Conservation (phyloP, 768 basidiomycete species). For the Suillus cothurnatus region DNA sequence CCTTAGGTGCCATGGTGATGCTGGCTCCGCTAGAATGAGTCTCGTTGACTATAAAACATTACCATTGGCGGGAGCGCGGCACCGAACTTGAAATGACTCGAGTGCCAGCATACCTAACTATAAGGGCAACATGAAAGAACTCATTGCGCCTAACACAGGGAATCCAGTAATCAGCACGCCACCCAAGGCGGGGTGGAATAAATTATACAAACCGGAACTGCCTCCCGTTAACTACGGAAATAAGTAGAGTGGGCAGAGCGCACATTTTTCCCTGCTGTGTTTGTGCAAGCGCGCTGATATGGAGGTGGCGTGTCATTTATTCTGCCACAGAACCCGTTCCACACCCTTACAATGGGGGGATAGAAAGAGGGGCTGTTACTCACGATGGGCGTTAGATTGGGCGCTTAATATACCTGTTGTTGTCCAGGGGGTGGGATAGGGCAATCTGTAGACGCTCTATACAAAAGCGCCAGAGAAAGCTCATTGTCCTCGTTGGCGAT, state of each 20-base stretch:
- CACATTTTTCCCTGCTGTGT: conserved; percentile 54
- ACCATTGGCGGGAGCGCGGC: not conserved
- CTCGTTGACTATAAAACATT: conserved; percentile 47
- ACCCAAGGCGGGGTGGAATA: conserved; percentile 59
- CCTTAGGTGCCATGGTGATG: conserved; percentile 39
- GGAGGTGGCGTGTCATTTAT: conserved; percentile 52
- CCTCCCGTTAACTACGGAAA: conserved; percentile 6
- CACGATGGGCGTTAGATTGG: not conserved
- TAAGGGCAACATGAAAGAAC: conserved; percentile 53
- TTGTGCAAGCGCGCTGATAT: conserved; percentile 52
- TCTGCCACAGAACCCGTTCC: conserved; percentile 35
- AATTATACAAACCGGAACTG: conserved; percentile 45
- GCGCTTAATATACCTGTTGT: conserved; percentile 44
- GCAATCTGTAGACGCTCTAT: conserved; percentile 60
- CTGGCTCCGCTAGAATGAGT: conserved; percentile 47
- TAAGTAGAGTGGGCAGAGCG: conserved; percentile 18
- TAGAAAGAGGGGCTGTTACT: conserved; percentile 50
- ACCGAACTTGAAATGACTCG: conserved; percentile 5
- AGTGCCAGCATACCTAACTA: conserved; percentile 51
- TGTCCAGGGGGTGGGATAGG: conserved; percentile 54
- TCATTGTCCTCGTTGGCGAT: conserved; percentile 42
- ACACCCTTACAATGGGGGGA: conserved; percentile 53
- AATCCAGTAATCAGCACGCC: conserved; percentile 51
- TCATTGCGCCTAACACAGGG: conserved; percentile 48
- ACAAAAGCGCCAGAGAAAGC: conserved; percentile 60